Base-by-base conservation (phyloP, 495 filamentous ascomycete genomes). In the Pyrenula massariospora region DNA sequence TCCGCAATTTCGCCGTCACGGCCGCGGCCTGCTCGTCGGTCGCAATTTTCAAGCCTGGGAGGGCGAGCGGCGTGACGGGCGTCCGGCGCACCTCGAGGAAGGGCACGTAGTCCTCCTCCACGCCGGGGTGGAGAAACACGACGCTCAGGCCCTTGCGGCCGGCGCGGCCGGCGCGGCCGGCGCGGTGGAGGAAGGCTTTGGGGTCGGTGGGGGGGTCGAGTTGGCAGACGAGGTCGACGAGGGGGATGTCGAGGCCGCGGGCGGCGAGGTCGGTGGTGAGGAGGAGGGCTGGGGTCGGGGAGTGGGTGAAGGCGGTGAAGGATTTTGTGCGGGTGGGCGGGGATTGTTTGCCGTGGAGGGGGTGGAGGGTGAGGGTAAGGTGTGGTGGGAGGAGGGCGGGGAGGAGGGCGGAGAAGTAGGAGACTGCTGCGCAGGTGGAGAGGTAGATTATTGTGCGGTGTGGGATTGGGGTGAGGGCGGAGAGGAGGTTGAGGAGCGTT, bases 121-220 rank as follows among this genome's bases (percentile, higher is more conserved):
- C 76, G 0, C 88, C 88, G 0, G 86, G 86, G 19, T 87, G 86
- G 15, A 98, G 77, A 59, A 97, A 80, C 0, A 94, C 81, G 8
- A 97, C 79, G 54, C 90, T 91, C 12, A 95, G 75, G 1, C 93
- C 93, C 54, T 79, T 77, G 19, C 93, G 85, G 0, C 93, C 93
- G 2, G 93, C 93, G 48, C 93, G 82, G 0, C 91, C 93, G 1
- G 94, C 90, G 56, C 93, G 89, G 2, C 93, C 93, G 62, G 89
- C 94, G 56, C 93, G 84, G 70, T 98, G 93, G 55, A 98, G 84
- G 68, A 96, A 97, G 42, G 85, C 88, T 68, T 96, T 96, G 0
- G 93, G 89, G 65, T 96, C 92, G 24, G 82, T 85, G 0, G 93
- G 93, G 0, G 91, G 86, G 63, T 98, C 93, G 53, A 96, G 76